A percentile compares a stretch with the other conserved stretches of the same genome.
phyloP scores from a whole-genome alignment of 768 basidiomycete genomes.

The Boletus rex-veris region DNA sequence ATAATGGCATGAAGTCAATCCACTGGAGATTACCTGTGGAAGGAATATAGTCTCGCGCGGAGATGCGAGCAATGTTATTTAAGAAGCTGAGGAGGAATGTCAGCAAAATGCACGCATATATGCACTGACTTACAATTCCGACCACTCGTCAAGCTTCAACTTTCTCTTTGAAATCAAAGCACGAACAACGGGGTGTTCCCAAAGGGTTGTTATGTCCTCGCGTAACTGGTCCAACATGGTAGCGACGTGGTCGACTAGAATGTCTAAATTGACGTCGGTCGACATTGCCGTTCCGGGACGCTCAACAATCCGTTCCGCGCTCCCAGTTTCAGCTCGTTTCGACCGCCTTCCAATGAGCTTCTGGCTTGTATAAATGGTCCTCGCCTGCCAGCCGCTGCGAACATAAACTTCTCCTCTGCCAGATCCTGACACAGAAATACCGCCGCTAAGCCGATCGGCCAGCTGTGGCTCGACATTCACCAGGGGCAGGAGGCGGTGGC shows the following conservation, averaged over 20 bases:
- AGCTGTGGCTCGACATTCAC: slow-evolving; percentile 60
- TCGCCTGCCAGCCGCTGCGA: slow-evolving; percentile 77
- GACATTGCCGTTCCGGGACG: slow-evolving; percentile 27
- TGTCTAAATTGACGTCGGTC: slow-evolving; percentile 42
- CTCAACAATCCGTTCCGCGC: slow-evolving; percentile 28
- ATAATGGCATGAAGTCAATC: slow-evolving; percentile 27
- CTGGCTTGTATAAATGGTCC: slow-evolving; percentile 53
- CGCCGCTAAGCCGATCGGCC: slow-evolving; percentile 71
- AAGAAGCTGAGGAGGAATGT: slow-evolving; percentile 54
- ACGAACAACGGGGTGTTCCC: slow-evolving; percentile 69
- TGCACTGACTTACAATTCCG: slow-evolving; percentile 68
- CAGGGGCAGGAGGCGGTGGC: slow-evolving; percentile 57
- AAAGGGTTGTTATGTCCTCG: slow-evolving; percentile 68
- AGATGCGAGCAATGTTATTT: slow-evolving; percentile 67
- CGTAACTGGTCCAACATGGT: slow-evolving; percentile 54
- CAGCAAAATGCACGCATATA: slow-evolving; percentile 20
- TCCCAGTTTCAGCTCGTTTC: slow-evolving; percentile 23
- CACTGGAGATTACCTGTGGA: slow-evolving; percentile 53
- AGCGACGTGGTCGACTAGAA: slow-evolving; percentile 58
- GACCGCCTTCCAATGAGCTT: slow-evolving; percentile 30
- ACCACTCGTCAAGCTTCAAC: slow-evolving; percentile 81
- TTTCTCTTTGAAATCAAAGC: slow-evolving; percentile 64
- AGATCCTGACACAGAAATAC: slow-evolving; percentile 68
- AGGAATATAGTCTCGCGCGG: slow-evolving; percentile 65
- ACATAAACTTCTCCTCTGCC: slow-evolving; percentile 75